Percentiles rank a stretch among this genome's conserved stretches.
These are phyloP conservation scores for Geotrichum bryndzae DNA, from an alignment of 1,139 yeast genomes.

Conservation along the genomic window DNA sequence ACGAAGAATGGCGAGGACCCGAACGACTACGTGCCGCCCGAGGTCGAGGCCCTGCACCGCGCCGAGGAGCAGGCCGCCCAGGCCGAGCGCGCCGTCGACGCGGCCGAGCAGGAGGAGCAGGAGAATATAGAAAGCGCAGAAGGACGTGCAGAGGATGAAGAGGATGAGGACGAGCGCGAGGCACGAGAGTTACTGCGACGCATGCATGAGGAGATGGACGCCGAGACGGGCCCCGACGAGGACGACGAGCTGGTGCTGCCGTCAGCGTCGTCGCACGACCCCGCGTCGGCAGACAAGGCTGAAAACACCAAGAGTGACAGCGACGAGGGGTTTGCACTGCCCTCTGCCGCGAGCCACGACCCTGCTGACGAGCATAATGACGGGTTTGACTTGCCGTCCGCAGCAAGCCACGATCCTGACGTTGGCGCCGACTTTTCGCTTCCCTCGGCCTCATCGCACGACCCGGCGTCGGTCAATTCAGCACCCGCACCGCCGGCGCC, in stretches of 20 bases:
- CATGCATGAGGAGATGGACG: not conserved
- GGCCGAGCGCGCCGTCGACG: constrained; percentile 23
- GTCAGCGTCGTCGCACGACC: constrained; percentile 18
- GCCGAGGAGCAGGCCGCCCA: constrained; percentile 34
- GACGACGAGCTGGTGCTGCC: constrained; percentile 14
- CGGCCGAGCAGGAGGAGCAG: constrained; percentile 35
- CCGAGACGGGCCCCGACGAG: constrained; percentile 1
- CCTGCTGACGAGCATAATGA: not conserved
- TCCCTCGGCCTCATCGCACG: constrained; percentile 10
- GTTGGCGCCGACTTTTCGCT: constrained; percentile 6
- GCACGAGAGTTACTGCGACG: constrained; percentile 11
- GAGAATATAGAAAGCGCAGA: too few species aligned
- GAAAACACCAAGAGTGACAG: not conserved
- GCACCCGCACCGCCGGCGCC: constrained; percentile 18
- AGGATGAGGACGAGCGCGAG: constrained; percentile 9
- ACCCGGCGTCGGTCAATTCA: constrained; percentile 11
- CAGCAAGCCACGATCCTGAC: constrained; percentile 19
- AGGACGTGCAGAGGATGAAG: not conserved
- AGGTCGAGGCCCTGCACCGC: constrained; percentile 21
- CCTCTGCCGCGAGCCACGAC: constrained; percentile 10
- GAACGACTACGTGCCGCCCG: constrained; percentile 36
- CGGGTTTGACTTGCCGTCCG: constrained; percentile 7
- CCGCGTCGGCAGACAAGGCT: constrained; percentile 1
- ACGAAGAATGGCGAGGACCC: constrained; percentile 47
- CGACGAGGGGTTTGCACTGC: constrained; percentile 1